Evolutionary conservation across 1,284 basidiomycete species (phyloP).

Genomic region (Cerioporus squamosus): DNA sequence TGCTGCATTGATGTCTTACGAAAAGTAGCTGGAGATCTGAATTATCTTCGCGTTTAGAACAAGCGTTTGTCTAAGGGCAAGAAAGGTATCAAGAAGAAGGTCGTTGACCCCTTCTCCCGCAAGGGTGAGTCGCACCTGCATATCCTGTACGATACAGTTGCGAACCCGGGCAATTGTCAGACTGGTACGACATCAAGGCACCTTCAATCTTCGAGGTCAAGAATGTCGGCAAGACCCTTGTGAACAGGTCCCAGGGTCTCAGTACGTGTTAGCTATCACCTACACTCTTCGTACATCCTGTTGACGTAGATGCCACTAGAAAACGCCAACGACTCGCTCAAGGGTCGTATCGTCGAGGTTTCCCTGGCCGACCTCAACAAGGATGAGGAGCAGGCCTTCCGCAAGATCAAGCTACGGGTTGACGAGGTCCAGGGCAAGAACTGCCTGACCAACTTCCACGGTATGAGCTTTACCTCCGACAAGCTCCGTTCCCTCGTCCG

Average conservation of each 20-base stretch:
- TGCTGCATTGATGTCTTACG: neutral
- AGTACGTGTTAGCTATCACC: conserved; percentile 61
- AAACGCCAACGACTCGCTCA: conserved; percentile 98
- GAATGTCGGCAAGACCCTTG: conserved; percentile 98
- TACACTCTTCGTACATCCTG: neutral
- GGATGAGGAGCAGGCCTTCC: conserved; percentile 99
- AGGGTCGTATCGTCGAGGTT: conserved; percentile 96
- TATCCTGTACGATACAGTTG: neutral
- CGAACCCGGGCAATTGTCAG: conserved; percentile 43
- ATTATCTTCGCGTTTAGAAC: conserved; percentile 60
- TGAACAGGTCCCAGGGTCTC: conserved; percentile 97
- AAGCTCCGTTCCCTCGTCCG: conserved; percentile 99
- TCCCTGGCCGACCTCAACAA: conserved; percentile 99
- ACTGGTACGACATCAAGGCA: conserved; percentile 99
- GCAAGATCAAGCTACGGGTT: conserved; percentile 98
- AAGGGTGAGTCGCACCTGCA: conserved; percentile 67
- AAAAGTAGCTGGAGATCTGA: conserved; percentile 1
- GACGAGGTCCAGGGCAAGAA: conserved; percentile 99
- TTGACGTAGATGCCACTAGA: conserved; percentile 50
- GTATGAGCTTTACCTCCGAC: conserved; percentile 99
- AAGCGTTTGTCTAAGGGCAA: conserved; percentile 99
- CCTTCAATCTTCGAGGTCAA: conserved; percentile 97
- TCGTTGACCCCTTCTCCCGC: conserved; percentile 99
- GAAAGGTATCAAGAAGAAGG: conserved; percentile 99
- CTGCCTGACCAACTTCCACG: conserved; percentile 99